These are phyloP conservation scores for Pythium vanterpoolii DNA, from an alignment of 352 stramenopile species.

Conservation along the genomic window DNA sequence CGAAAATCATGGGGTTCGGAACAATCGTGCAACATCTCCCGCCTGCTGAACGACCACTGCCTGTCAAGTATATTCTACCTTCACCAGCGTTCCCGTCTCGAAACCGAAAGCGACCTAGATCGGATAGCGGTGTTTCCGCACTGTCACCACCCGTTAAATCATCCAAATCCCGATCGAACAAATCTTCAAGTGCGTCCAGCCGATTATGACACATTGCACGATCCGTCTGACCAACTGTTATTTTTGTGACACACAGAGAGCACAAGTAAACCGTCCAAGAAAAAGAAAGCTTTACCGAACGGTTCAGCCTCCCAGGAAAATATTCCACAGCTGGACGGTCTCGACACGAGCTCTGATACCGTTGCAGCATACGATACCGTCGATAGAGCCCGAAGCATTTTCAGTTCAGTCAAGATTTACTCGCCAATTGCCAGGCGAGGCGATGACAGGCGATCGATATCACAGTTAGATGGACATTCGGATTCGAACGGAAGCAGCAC, in stretches of 20 bases:
- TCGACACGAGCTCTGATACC: background rate
- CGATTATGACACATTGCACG: background rate
- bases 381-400: constrained; percentile 2
- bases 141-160: constrained; percentile 12
- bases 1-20: constrained; percentile 82
- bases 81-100: constrained; percentile 73
- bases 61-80: constrained; percentile 63
- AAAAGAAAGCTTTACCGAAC: background rate
- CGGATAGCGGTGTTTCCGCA: constrained; percentile 28
- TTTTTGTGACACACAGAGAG: background rate
- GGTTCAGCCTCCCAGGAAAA: background rate
- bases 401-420: background rate
- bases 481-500: constrained; percentile 54
- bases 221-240: background rate
- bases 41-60: constrained; percentile 50
- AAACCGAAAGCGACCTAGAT: constrained; percentile 64
- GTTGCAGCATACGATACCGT: background rate
- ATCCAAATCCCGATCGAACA: background rate
- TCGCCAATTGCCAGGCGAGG: background rate
- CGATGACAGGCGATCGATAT: constrained; percentile 1
- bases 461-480: constrained; percentile 57
- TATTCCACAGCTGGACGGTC: constrained; percentile 19
- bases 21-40: constrained; percentile 77
- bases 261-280: constrained; percentile 1
- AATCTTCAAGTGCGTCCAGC: constrained; percentile 5